Conservation (phyloP, 148 eudicot species). For the Chenopodium formosanum region DNA sequence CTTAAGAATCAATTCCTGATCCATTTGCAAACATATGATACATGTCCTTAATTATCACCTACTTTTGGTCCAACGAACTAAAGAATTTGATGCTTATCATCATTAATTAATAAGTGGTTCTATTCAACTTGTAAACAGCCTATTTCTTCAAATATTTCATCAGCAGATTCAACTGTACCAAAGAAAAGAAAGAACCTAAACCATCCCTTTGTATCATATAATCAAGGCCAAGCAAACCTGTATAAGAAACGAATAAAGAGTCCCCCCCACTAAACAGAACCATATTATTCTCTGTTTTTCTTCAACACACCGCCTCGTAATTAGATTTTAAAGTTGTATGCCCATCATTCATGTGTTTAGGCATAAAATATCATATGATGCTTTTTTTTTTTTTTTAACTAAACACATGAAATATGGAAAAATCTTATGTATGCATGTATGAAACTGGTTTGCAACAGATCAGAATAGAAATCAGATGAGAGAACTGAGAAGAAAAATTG, state of each 20-base stretch:
- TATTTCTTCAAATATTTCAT: constrained; percentile 15
- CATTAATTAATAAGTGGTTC: constrained; percentile 17
- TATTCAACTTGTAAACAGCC: constrained; percentile 4
- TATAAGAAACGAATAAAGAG: constrained; percentile 32
- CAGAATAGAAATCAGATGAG: not conserved
- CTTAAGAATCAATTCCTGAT: constrained; percentile 15
- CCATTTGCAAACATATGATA: constrained; percentile 5
- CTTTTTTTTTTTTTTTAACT: not conserved
- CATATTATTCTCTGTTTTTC: constrained; percentile 20
- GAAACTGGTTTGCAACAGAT: not conserved
- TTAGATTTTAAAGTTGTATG: constrained; percentile 16
- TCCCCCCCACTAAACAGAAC: constrained; percentile 13
- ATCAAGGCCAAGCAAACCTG: constrained; percentile 15
- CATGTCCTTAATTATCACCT: constrained; percentile 21
- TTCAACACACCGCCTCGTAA: constrained; percentile 11
- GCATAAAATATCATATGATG: not conserved
- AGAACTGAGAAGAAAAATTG: not conserved
- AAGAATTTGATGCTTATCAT: constrained; percentile 14
- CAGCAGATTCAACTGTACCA: not conserved
- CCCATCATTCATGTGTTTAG: not conserved
- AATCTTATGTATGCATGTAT: not conserved
- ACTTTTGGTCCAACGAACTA: constrained; percentile 16
- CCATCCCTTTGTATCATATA: constrained; percentile 27
- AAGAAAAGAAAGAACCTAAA: constrained; percentile 18
- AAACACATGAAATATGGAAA: not conserved